Percentiles rank a stretch among this genome's conserved stretches.
Conservation (phyloP, 164 flowering plant genomes). For the grape (Vitis vinifera) region ASM3070453v1 NC_081816.1:20499501-20500000, state of each 20-base stretch:
- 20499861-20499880: constrained; percentile 60
- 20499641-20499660: too few relatives aligned
- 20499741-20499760: constrained; percentile 97
- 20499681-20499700: too few relatives aligned
- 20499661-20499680: too few relatives aligned
- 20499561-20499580: too few relatives aligned
- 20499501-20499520: neutral
- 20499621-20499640: too few relatives aligned
- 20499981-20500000: neutral
- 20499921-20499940: too few relatives aligned
- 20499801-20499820: constrained; percentile 62
- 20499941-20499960: too few relatives aligned
- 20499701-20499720: too few relatives aligned
- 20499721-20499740: constrained; percentile 12
- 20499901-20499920: too few relatives aligned
- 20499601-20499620: too few relatives aligned
- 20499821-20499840: constrained; percentile 66
- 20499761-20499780: constrained; percentile 78
- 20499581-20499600: too few relatives aligned
- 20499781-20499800: constrained; percentile 90
- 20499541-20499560: too few relatives aligned
- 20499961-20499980: neutral
- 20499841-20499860: constrained; percentile 62
- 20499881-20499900: neutral
- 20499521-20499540: neutral